Base-by-base conservation (phyloP, 805 yeast genomes). In the Candida ulmi region DNA sequence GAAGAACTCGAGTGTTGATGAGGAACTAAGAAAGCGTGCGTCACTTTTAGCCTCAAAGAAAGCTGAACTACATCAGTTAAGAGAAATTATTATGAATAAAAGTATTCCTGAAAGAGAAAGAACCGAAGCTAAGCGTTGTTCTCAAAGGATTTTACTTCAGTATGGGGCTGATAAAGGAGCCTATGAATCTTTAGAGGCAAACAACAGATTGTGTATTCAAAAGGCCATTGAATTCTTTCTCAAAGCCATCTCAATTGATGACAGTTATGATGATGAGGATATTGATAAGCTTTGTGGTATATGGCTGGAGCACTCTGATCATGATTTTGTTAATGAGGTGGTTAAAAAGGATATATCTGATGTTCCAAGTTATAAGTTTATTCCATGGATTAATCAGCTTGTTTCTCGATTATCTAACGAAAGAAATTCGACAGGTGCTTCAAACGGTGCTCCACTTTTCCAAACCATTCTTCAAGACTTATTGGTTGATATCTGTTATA, bases 331-430 rank as follows among this genome's bases (percentile, higher is more conserved):
- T 5, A 80, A 76, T 45, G 44, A 40, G 4, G 48, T 61, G 8
- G 63, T 84, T 9, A 51, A 51, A 12, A 48, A 54, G 2, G 61
- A 64, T 5, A 51, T 82, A 3, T 37, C 52, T 0, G 35, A 37
- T 0, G 60, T 86, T 16, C 83, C 95, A 0, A 66, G 74, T 12
- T 66, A 68, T 52, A 80, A 80, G 48, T 74, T 88, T 38, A 67
- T 86, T 5, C 75, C 88, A 0, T 90, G 97, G 96, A 68, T 81
- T 28, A 80, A 83, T 43, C 98, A 90, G 55, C 68, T 90, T 33
- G 68, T 85, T 3, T 86, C 97, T 0, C 67, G 93, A 40, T 54
- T 90, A 13, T 62, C 75, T 1, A 62, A 61, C 27, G 83, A 75
- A 9, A 38, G 48, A 0, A 55, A n/a, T n/a, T n/a, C n/a, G n/a